Conservation (phyloP, 1,139 yeast species). For the Blastobotrys petasosporus region DNA sequence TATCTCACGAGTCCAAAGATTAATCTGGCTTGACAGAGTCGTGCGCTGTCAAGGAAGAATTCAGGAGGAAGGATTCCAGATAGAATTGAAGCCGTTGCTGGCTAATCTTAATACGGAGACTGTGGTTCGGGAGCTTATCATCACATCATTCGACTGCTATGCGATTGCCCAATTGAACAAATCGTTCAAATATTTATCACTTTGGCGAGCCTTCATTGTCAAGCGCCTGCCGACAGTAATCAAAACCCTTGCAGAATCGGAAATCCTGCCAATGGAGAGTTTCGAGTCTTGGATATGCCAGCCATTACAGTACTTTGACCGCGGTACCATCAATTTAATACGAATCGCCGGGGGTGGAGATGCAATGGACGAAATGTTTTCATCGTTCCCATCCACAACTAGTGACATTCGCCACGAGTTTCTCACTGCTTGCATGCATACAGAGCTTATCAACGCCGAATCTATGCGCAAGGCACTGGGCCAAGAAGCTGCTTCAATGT, state of each 20-base stretch:
- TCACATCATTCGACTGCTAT: slow-evolving; percentile 35
- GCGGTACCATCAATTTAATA: slow-evolving; percentile 24
- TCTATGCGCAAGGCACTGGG: slow-evolving; percentile 44
- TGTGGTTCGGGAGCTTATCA: slow-evolving; percentile 29
- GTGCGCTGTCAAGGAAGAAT: slow-evolving; percentile 25
- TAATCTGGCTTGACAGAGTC: slow-evolving; percentile 33
- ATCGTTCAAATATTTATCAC: slow-evolving; percentile 22
- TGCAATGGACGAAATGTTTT: slow-evolving; percentile 42
- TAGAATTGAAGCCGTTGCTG: slow-evolving; percentile 28
- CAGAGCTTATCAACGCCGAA: slow-evolving; percentile 38
- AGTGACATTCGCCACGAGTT: slow-evolving; percentile 53
- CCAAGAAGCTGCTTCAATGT: slow-evolving; percentile 31
- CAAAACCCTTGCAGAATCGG: slow-evolving; percentile 14
- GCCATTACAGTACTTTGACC: slow-evolving; percentile 25
- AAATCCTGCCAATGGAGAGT: slow-evolving; percentile 10
- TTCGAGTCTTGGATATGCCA: slow-evolving; percentile 24
- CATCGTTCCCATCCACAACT: slow-evolving; percentile 42
- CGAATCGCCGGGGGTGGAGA: slow-evolving; percentile 28
- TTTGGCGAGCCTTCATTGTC: slow-evolving; percentile 31
- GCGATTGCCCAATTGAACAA: slow-evolving; percentile 29
- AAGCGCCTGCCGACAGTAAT: slow-evolving; percentile 29
- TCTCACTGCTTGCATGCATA: slow-evolving; percentile 46
- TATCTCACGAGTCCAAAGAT: slow-evolving; percentile 26
- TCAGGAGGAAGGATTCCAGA: slow-evolving; percentile 22
- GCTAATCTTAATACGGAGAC: slow-evolving; percentile 26